Percentiles rank a stretch among this genome's conserved stretches.
These are phyloP conservation scores for Narthecium ossifragum DNA, from an alignment of 106 monocot species.

Conservation along the genomic window DNA sequence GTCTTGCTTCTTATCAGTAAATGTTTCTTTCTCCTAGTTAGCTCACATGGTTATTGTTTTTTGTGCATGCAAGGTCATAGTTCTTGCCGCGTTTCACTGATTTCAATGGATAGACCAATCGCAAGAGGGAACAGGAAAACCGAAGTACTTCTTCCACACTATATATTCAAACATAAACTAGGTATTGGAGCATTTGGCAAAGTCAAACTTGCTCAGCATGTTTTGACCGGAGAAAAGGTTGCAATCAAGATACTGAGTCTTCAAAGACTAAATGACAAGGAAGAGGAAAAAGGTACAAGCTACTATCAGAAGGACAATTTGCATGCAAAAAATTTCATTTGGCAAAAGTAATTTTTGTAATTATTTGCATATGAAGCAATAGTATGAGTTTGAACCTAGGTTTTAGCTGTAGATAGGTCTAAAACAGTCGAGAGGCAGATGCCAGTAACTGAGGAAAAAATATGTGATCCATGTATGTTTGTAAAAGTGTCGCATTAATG, in stretches of 20 bases:
- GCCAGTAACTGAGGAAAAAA: neutral
- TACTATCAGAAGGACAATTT: neutral
- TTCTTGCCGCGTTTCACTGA: too few species aligned
- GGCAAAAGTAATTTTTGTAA: neutral
- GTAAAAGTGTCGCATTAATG: too few species aligned
- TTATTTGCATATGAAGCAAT: neutral
- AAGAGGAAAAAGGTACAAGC: neutral
- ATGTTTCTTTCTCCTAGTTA: too few species aligned
- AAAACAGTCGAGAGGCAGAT: slow-evolving; percentile 1
- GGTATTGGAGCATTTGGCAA: slow-evolving; percentile 1
- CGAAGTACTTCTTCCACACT: slow-evolving; percentile 1
- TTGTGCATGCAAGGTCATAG: too few species aligned
- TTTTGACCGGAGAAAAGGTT: neutral
- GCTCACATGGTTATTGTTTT: too few species aligned
- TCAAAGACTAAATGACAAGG: neutral
- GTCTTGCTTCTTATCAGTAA: too few species aligned
- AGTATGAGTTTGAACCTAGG: neutral
- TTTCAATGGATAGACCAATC: neutral
- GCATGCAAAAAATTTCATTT: too few species aligned
- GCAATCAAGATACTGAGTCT: neutral
- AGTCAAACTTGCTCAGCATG: slow-evolving; percentile 2
- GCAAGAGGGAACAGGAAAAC: neutral
- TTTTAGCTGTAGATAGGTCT: neutral
- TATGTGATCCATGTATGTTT: too few species aligned
- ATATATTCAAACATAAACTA: neutral